Evolutionary conservation across 2,329 filamentous ascomycete genomes (phyloP).

Genomic region (Bipolaris bicolor): DNA sequence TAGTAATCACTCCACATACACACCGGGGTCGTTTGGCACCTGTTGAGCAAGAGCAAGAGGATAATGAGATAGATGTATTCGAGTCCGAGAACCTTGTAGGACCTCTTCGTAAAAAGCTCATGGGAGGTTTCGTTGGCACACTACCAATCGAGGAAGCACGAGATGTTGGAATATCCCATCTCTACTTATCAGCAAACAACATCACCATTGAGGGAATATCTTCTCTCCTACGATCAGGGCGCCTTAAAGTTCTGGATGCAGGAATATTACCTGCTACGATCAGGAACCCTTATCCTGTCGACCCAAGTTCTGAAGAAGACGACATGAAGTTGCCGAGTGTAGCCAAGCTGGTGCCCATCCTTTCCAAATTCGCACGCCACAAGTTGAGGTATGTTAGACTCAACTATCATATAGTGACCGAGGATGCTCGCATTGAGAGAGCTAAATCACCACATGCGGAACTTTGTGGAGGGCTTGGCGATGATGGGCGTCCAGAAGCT

Average conservation of each 20-base stretch:
- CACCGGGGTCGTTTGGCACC: slow-evolving; percentile 27
- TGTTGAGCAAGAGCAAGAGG: slow-evolving; percentile 38
- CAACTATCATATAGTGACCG: slow-evolving; percentile 61
- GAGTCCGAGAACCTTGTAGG: slow-evolving; percentile 58
- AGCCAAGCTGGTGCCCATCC: slow-evolving; percentile 61
- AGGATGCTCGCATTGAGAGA: slow-evolving; percentile 42
- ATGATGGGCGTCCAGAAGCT: slow-evolving; percentile 27
- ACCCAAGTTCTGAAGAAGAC: slow-evolving; percentile 9
- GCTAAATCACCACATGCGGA: slow-evolving; percentile 32
- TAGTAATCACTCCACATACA: slow-evolving; percentile 11
- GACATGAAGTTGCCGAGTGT: slow-evolving; percentile 53
- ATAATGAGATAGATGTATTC: slow-evolving; percentile 41
- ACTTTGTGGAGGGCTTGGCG: slow-evolving; percentile 30
- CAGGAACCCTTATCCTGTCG: slow-evolving; percentile 9
- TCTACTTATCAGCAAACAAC: slow-evolving; percentile 63
- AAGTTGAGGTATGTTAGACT: slow-evolving; percentile 61
- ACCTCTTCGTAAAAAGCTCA: slow-evolving; percentile 53
- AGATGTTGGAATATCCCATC: slow-evolving; percentile 63
- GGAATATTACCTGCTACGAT: slow-evolving; percentile 53
- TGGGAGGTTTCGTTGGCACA: slow-evolving; percentile 55
- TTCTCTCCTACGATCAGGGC: slow-evolving; percentile 58
- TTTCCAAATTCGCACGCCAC: slow-evolving; percentile 55
- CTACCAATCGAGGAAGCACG: slow-evolving; percentile 63
- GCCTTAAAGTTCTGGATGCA: slow-evolving; percentile 62
- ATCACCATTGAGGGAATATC: slow-evolving; percentile 63